Conservation (phyloP, 768 basidiomycete genomes). For the Tylopilus intermedius region DNA sequence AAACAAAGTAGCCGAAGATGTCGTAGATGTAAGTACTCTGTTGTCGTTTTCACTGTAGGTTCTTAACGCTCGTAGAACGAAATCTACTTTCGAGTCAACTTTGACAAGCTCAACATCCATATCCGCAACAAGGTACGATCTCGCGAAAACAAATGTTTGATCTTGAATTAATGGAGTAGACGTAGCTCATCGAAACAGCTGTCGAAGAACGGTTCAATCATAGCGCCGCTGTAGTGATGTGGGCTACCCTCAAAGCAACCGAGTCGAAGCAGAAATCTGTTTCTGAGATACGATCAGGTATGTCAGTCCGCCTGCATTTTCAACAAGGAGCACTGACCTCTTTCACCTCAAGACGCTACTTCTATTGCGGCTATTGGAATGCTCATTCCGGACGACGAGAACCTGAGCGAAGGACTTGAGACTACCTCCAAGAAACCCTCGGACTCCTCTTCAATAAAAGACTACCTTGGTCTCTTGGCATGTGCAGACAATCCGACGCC, state of each 20-base stretch:
- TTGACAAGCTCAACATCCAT: constrained; percentile 79
- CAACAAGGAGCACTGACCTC: neutral
- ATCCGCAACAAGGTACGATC: constrained; percentile 75
- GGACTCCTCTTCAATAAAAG: constrained; percentile 59
- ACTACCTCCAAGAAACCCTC: constrained; percentile 51
- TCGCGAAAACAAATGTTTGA: neutral
- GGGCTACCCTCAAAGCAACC: constrained; percentile 65
- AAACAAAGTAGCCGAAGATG: constrained; percentile 41
- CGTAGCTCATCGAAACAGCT: constrained; percentile 72
- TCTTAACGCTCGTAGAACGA: constrained; percentile 44
- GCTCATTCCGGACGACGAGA: constrained; percentile 58
- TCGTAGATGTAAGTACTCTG: constrained; percentile 59
- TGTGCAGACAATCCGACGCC: constrained; percentile 79
- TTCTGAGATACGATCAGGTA: constrained; percentile 63
- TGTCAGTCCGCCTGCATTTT: neutral
- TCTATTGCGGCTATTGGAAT: constrained; percentile 60
- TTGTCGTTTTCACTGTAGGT: neutral
- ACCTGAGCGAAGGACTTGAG: constrained; percentile 59
- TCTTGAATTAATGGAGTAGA: constrained; percentile 12
- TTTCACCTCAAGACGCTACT: constrained; percentile 47
- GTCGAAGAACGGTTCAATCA: constrained; percentile 78
- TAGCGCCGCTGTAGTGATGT: constrained; percentile 65
- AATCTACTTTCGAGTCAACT: constrained; percentile 83
- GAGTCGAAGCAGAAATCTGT: constrained; percentile 58
- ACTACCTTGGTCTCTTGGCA: constrained; percentile 77